Evolutionary conservation across 2,329 filamentous ascomycete genomes (phyloP), one percentile per base, ranked within the genome.

Genomic region (Stagonosporopsis cucurbitacearum): DNA sequence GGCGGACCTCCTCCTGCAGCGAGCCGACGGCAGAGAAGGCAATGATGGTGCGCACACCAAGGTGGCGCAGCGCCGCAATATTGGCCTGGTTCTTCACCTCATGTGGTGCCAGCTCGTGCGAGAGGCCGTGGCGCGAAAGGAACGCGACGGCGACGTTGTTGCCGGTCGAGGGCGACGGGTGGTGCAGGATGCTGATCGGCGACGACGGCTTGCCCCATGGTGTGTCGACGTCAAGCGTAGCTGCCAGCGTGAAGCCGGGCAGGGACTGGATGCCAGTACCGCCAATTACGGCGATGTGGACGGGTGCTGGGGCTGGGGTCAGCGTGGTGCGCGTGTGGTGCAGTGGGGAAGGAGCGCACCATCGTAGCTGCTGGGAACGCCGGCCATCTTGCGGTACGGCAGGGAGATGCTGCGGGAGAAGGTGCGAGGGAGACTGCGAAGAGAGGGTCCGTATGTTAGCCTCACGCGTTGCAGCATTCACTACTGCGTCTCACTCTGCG

Each of bases 21-120:
- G 89, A 94, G 60, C 95, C 95, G 54, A 99, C 95, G 44, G 95
- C 95, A 62, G 89, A 94, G 81, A 99, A 99, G 62, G 94, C 92
- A 73, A 99, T 91, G 75, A 98, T 86, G 74, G 87, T 90, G 70
- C 93, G 88, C 41, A 98, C 95, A 64, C 95, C 95, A 58, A 99
- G 83, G 68, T 86, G 88, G 63, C 95, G 88, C 60, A 99, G 83
- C n/a, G 95, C 95, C n/a, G 95, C 94, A 70, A 99, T 96, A 81
- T 98, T 99, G 78, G 95, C 95, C 62, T 91, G 91, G 64, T 88
- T 86, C 57, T 93, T 92, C n/a, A 99, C 90, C 79, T 99, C 95
- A 73, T 97, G 93, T 0, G 95, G 95, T 6, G 93, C 92, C 65
- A 90, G 84, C 77, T 97, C 86, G 81, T 99, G 95, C 84, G 95